These are phyloP conservation scores for Quercus engelmannii DNA, from an alignment of 306 rosid species.

Conservation along the genomic window DNA sequence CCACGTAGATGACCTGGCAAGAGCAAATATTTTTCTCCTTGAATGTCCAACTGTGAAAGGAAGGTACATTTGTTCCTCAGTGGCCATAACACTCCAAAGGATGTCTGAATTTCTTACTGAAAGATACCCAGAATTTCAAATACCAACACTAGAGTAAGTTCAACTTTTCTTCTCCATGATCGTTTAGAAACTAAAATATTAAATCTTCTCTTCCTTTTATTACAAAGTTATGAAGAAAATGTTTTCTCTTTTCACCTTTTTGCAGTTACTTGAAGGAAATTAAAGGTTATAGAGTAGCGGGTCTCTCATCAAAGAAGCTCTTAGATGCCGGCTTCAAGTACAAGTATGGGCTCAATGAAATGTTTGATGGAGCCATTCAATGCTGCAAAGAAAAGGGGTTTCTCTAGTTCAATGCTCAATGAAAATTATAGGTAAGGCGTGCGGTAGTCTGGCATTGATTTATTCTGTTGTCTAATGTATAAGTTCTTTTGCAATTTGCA, in stretches of 20 bases:
- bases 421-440: too few relatives aligned
- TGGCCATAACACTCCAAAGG: conserved; percentile 23
- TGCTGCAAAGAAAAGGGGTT: conserved; percentile 43
- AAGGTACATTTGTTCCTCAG: conserved; percentile 57
- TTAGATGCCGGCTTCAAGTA: conserved; percentile 46
- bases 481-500: too few relatives aligned
- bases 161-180: neutral
- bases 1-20: conserved; percentile 58
- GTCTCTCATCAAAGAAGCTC: conserved; percentile 45
- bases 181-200: neutral
- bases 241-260: neutral
- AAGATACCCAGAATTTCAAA: conserved; percentile 44
- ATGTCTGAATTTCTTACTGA: conserved; percentile 25
- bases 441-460: too few relatives aligned
- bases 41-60: conserved; percentile 53
- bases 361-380: conserved; percentile 38
- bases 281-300: conserved; percentile 3
- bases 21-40: conserved; percentile 55
- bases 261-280: conserved; percentile 31
- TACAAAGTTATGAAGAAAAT: neutral
- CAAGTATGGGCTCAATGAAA: conserved; percentile 43
- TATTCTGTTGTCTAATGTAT: too few relatives aligned
- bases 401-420: conserved; percentile 20
- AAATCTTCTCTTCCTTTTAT: neutral
- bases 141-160: conserved; percentile 61